A percentile compares a stretch with the other conserved stretches of the same genome.
These are phyloP conservation scores for Suillus hirtellus DNA, from an alignment of 768 basidiomycete species.

Conservation along the genomic window DNA sequence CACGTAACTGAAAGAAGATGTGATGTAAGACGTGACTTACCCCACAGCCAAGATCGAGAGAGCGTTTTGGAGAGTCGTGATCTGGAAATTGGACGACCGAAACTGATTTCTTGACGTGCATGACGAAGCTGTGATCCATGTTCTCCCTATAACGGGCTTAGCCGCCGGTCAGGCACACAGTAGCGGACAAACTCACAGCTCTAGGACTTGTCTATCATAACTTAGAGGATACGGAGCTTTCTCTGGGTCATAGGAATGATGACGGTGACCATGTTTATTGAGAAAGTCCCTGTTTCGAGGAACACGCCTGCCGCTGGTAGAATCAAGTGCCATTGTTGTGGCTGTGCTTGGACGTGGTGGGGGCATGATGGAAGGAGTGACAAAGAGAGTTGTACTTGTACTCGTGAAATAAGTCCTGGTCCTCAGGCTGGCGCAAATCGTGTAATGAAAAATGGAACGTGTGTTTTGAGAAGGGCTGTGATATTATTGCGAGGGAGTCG, in stretches of 20 bases:
- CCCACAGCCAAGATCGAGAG: conserved; percentile 73
- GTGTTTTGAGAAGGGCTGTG: conserved; percentile 5
- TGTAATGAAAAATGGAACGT: conserved; percentile 8
- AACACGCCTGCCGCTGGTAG: conserved; percentile 38
- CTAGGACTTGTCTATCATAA: conserved; percentile 66
- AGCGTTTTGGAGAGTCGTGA: conserved; percentile 45
- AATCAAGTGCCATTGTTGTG: conserved; percentile 26
- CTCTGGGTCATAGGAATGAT: conserved; percentile 68
- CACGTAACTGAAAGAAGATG: conserved; percentile 9
- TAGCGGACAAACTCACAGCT: conserved; percentile 51
- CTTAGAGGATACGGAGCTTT: conserved; percentile 81
- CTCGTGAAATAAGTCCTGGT: conserved; percentile 3
- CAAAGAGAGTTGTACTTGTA: conserved; percentile 17
- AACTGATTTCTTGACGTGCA: conserved; percentile 52
- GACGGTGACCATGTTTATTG: conserved; percentile 59
- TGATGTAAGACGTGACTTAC: conserved; percentile 41
- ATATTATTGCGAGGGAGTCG: conserved; percentile 7
- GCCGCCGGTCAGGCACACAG: background rate
- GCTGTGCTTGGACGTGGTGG: conserved; percentile 22
- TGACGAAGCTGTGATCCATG: conserved; percentile 50
- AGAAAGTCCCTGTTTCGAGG: conserved; percentile 56
- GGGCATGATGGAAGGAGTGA: conserved; percentile 20
- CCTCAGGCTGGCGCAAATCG: background rate
- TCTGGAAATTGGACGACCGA: conserved; percentile 59
- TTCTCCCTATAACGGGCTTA: conserved; percentile 43